phyloP scores from a whole-genome alignment of 2,329 filamentous ascomycete genomes.

The Aphanocladium album region DNA sequence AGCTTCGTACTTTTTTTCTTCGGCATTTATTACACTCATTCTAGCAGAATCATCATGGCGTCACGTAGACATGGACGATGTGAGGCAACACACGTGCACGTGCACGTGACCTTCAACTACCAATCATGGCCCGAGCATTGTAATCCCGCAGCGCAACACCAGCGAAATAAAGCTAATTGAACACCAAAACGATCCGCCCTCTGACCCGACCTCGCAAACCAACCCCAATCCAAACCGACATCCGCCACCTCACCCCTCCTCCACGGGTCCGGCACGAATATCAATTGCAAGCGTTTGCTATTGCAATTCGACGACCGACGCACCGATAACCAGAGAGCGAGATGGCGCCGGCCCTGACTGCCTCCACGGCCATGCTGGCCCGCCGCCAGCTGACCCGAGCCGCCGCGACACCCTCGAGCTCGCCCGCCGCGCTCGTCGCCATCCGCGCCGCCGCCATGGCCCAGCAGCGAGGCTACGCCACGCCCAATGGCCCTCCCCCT shows the following conservation, averaged over 20 bases:
- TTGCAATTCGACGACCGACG: conserved; percentile 8
- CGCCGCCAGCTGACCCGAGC: conserved; percentile 30
- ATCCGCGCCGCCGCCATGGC: conserved; percentile 18
- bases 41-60: background rate
- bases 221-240: background rate
- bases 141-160: conserved; percentile 33
- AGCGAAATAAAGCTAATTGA: conserved; percentile 13
- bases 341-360: conserved; percentile 30
- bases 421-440: conserved; percentile 18
- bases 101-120: conserved; percentile 22
- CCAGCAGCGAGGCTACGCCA: conserved; percentile 48
- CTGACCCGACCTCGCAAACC: conserved; percentile 13
- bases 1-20: background rate
- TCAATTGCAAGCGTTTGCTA: conserved; percentile 9
- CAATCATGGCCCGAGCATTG: conserved; percentile 34
- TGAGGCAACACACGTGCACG: conserved; percentile 22
- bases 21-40: background rate
- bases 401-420: conserved; percentile 12
- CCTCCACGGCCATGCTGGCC: conserved; percentile 30
- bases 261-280: conserved; percentile 7
- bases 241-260: background rate
- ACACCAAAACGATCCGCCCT: conserved; percentile 11
- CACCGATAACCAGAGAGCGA: background rate
- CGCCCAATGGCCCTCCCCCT: conserved; percentile 73
- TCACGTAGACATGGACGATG: background rate